phyloP scores from a whole-genome alignment of 2,329 filamentous ascomycete genomes.

The Lomentospora prolificans region DNA sequence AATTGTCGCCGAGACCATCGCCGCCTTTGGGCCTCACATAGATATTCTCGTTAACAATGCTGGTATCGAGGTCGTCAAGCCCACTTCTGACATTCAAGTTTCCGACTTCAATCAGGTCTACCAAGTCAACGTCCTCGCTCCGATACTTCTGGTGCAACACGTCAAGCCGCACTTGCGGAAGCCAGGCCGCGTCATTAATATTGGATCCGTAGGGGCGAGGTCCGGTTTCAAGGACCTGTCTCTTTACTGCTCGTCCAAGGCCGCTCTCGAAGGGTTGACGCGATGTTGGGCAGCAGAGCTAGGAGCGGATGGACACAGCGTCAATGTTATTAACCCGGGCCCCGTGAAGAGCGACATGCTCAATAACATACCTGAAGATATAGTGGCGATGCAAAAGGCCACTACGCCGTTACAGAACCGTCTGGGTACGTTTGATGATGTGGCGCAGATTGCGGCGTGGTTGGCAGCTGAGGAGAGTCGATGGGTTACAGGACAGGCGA shows the following conservation, averaged over 20 bases:
- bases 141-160: constrained; percentile 42
- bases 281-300: constrained; percentile 49
- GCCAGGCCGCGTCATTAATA: constrained; percentile 45
- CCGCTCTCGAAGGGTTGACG: constrained; percentile 50
- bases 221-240: constrained; percentile 32
- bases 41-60: constrained; percentile 31
- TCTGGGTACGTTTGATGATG: constrained; percentile 40
- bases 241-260: constrained; percentile 48
- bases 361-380: constrained; percentile 36
- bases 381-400: constrained; percentile 35
- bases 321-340: constrained; percentile 51
- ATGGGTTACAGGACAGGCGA: constrained; percentile 45
- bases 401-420: constrained; percentile 41
- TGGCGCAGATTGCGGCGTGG: constrained; percentile 46
- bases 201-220: constrained; percentile 43
- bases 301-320: constrained; percentile 45
- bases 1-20: constrained; percentile 22
- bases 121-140: constrained; percentile 45
- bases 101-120: constrained; percentile 45
- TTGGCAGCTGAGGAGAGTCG: constrained; percentile 37
- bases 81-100: constrained; percentile 29
- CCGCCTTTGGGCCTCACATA: constrained; percentile 12
- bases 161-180: constrained; percentile 38
- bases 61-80: constrained; percentile 23
- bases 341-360: constrained; percentile 50